Percentiles rank a stretch among this genome's conserved stretches.
These are phyloP conservation scores for Tricholoma flavovirens DNA, from an alignment of 768 basidiomycete species.

Conservation along the genomic window DNA sequence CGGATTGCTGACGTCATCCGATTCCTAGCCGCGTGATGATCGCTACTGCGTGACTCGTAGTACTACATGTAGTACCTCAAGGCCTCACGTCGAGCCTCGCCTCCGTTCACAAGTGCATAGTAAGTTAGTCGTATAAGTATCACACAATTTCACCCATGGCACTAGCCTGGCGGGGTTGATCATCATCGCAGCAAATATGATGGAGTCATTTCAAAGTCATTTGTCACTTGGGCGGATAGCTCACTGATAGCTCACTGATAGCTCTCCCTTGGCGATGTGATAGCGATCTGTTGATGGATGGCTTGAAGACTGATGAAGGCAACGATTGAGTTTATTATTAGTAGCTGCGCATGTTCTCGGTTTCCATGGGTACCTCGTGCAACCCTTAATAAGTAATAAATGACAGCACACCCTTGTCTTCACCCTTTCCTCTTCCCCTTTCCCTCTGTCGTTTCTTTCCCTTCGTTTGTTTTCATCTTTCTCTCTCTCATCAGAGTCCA, in stretches of 20 bases:
- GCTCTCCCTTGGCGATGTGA: background rate
- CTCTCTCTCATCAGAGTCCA: conserved; percentile 45
- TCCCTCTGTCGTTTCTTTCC: conserved; percentile 19
- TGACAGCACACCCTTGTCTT: background rate
- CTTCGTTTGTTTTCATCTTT: conserved; percentile 38
- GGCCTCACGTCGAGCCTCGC: no score
- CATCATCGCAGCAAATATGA: no score
- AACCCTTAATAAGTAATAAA: conserved; percentile 21
- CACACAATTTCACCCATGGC: no score
- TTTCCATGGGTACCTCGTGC: conserved; percentile 28
- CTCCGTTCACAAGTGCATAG: no score
- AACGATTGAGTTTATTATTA: background rate
- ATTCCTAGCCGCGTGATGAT: background rate
- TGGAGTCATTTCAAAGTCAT: no score
- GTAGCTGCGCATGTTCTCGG: conserved; percentile 5
- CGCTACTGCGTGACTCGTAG: no score
- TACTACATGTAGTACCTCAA: no score
- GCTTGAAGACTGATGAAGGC: no score
- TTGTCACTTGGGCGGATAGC: background rate
- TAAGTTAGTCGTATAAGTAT: no score
- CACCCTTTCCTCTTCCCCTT: conserved; percentile 14
- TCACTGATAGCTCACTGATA: no score
- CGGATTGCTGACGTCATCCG: background rate
- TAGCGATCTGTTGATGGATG: background rate
- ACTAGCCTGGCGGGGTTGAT: no score